Conservation (phyloP, 2,329 filamentous ascomycete species). For the Talaromyces marneffei region DNA sequence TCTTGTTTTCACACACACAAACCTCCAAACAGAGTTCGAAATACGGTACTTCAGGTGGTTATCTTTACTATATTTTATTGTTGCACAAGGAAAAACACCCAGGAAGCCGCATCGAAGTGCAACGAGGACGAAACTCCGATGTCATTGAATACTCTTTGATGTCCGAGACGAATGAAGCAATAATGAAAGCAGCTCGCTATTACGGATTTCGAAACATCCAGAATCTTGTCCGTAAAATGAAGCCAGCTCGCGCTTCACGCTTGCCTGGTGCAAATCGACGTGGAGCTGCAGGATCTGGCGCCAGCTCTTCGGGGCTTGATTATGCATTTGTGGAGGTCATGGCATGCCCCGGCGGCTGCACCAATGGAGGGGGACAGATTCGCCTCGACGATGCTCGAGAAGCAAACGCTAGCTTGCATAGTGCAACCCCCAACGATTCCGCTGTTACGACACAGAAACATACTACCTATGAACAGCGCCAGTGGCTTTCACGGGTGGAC, state of each 20-base stretch:
- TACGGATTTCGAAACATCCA: slow-evolving; percentile 99
- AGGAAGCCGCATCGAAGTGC: slow-evolving; percentile 64
- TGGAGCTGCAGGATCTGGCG: slow-evolving; percentile 27
- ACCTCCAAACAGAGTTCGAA: slow-evolving; percentile 40
- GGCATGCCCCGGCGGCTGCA: slow-evolving; percentile 98
- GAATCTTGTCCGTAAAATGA: slow-evolving; percentile 87
- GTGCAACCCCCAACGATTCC: slow-evolving; percentile 20
- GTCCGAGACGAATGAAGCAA: slow-evolving; percentile 48
- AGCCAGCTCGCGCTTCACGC: slow-evolving; percentile 69
- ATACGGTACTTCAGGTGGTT: slow-evolving; percentile 80
- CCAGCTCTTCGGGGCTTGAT: slow-evolving; percentile 46
- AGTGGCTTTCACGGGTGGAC: slow-evolving; percentile 75
- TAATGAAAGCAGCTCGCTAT: slow-evolving; percentile 81
- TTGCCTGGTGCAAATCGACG: slow-evolving; percentile 58
- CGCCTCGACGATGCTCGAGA: slow-evolving; percentile 70
- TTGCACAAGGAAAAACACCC: slow-evolving; percentile 65
- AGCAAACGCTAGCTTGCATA: slow-evolving; percentile 16
- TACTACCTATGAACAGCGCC: slow-evolving; percentile 73
- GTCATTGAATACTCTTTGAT: slow-evolving; percentile 77
- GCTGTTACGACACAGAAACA: slow-evolving; percentile 46
- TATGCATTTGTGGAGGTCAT: slow-evolving; percentile 97
- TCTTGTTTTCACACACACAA: slow-evolving; percentile 61
- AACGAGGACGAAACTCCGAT: slow-evolving; percentile 79
- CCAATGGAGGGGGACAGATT: slow-evolving; percentile 93
- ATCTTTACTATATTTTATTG: slow-evolving; percentile 76